Base-by-base conservation (phyloP, 768 basidiomycete species). In the Lactarius indigo region DNA sequence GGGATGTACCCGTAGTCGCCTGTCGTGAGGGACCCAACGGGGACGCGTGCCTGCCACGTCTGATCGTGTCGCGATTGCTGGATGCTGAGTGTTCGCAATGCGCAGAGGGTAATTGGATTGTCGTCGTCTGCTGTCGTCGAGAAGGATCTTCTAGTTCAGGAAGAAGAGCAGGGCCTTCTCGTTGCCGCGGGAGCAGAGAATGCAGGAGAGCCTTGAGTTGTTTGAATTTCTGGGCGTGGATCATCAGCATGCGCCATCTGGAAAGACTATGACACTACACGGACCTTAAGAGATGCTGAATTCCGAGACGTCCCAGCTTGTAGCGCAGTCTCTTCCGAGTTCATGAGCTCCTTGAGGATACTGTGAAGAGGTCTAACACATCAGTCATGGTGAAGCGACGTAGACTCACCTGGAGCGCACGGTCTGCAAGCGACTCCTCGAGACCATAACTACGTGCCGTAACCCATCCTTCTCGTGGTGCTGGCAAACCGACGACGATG, bases 1-100 rank as follows among this genome's bases (percentile, higher is more conserved):
- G 66, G 59, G 35, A 69, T 69, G 23, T 63, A 60, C 18, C 69
- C 69, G 20, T 65, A 70, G 12, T 70, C 69, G 7, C 68, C 69
- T 15, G 62, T 39, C 5, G 50, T 13, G 17, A 69, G 17, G 12
- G 62, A 31, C 1, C 58, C 61, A 18, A 61, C 57, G 28, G 69
- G 69, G 31, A 39, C 61, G 30, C 68, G 68, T 13, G 47, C 35
- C 12, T 63, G 61, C 69, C 69, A 70, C 17, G 65, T 61, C 42
- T 69, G 64, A 33, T 64, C 63, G 50, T 69, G 68, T 2, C 63
- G 61, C 41, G 44, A 52, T 28, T 63, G 37, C 13, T 39, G 42
- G 31, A 71, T 63, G 35, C 68, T 39, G 56, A 62, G 42, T 15
- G 37, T n/a, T 28, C 68, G 68, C 57, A 71, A 58, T 18, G 64